phyloP scores from a whole-genome alignment of 345 rosid genomes.

The Euclidium syriacum region DNA sequence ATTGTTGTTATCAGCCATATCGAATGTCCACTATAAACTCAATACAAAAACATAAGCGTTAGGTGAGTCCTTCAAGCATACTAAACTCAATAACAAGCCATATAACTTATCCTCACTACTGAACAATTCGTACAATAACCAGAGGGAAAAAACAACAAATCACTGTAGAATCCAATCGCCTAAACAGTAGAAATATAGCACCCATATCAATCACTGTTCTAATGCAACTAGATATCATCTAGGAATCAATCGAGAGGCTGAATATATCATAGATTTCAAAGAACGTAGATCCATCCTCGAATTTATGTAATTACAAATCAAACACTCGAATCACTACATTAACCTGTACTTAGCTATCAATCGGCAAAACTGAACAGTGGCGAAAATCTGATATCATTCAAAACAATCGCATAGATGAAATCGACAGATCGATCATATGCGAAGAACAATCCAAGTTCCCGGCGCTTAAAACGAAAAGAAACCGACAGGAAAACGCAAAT shows the following conservation, averaged over 20 bases:
- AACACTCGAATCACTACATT: neutral
- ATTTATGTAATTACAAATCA: neutral
- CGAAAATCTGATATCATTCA: neutral
- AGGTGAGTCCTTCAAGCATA: neutral
- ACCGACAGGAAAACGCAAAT: neutral
- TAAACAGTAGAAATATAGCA: neutral
- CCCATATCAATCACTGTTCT: neutral
- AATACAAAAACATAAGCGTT: slow-evolving; percentile 1
- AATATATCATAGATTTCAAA: neutral
- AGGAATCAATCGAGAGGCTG: neutral
- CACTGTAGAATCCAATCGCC: neutral
- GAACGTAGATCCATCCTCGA: slow-evolving; percentile 16
- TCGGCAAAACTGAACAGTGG: neutral
- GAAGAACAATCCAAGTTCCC: slow-evolving; percentile 14
- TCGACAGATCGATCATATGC: neutral
- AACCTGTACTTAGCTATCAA: neutral
- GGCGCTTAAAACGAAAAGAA: slow-evolving; percentile 1
- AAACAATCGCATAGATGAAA: neutral
- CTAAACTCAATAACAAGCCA: neutral
- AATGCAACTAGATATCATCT: neutral
- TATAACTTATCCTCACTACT: neutral
- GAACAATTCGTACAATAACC: neutral
- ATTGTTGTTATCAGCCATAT: slow-evolving; percentile 48
- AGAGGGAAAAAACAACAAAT: neutral
- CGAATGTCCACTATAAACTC: slow-evolving; percentile 6